Percentiles rank a stretch among this genome's conserved stretches.
Conservation (phyloP, 2,329 filamentous ascomycete species). For the Scedosporium boydii region DNA sequence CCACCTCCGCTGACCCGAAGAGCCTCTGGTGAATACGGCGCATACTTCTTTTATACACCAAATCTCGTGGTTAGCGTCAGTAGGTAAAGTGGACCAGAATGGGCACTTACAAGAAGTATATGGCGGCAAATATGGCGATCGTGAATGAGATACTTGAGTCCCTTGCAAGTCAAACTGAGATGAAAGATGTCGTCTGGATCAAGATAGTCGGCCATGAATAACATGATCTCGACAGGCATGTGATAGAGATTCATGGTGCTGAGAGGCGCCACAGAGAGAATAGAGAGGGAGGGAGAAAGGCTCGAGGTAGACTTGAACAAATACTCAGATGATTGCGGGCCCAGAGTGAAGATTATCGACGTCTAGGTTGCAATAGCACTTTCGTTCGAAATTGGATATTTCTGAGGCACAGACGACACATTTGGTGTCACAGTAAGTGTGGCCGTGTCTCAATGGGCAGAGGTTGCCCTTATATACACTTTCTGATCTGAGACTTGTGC, state of each 20-base stretch:
- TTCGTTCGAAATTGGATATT: neutral
- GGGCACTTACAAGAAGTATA: neutral
- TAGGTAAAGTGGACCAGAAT: neutral
- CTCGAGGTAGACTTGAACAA: neutral
- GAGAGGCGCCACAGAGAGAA: neutral
- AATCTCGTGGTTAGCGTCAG: neutral
- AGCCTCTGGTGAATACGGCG: neutral
- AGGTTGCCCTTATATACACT: no score
- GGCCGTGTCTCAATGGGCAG: neutral
- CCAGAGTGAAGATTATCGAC: neutral
- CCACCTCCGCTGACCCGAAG: neutral
- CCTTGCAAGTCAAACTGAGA: neutral
- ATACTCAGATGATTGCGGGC: neutral
- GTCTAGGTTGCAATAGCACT: neutral
- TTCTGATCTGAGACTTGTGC: neutral
- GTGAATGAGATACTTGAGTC: neutral
- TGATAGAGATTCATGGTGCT: neutral
- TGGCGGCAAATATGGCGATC: neutral
- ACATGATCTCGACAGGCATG: conserved; percentile 1
- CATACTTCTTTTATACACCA: neutral
- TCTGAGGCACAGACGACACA: neutral
- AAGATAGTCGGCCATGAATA: neutral
- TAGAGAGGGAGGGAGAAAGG: neutral
- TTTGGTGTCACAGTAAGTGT: neutral
- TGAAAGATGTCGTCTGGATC: conserved; percentile 2